Conservation (phyloP, 2,329 filamentous ascomycete species). For the Trichoderma sp. region DNA sequence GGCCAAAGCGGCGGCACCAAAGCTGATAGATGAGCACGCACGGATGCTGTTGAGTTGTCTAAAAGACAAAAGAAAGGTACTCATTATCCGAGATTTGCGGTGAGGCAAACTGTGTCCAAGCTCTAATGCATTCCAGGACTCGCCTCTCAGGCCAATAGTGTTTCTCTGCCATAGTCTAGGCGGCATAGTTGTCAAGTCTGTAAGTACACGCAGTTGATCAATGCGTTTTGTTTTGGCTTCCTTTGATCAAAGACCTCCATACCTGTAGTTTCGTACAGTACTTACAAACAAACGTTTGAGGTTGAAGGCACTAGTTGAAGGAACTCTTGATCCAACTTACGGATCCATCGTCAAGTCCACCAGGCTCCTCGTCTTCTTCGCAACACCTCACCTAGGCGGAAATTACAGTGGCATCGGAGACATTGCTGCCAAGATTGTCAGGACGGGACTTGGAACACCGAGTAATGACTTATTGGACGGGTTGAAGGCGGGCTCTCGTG, state of each 20-base stretch:
- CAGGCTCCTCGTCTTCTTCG: conserved; percentile 18
- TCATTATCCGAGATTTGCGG: background rate
- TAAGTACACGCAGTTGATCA: background rate
- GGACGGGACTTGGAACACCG: background rate
- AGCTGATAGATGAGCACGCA: conserved; percentile 7
- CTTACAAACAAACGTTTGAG: background rate
- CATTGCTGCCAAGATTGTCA: conserved; percentile 4
- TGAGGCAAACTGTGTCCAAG: background rate
- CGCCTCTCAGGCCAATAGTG: background rate
- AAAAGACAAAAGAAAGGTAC: background rate
- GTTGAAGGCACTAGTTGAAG: conserved; percentile 20
- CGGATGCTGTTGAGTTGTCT: background rate
- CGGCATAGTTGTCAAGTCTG: conserved; percentile 5
- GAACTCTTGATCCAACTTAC: conserved; percentile 1
- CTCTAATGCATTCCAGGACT: background rate
- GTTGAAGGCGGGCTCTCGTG: background rate
- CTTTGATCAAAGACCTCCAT: background rate
- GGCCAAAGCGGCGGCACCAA: background rate
- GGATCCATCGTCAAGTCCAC: background rate
- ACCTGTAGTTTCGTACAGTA: background rate
- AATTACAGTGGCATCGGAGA: conserved; percentile 1
- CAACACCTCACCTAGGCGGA: conserved; percentile 15
- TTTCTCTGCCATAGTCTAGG: too few species aligned
- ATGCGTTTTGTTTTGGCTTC: background rate
- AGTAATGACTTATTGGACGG: conserved; percentile 13